Conservation (phyloP, 1,284 basidiomycete genomes). For the Boletus nobilissimus region DNA sequence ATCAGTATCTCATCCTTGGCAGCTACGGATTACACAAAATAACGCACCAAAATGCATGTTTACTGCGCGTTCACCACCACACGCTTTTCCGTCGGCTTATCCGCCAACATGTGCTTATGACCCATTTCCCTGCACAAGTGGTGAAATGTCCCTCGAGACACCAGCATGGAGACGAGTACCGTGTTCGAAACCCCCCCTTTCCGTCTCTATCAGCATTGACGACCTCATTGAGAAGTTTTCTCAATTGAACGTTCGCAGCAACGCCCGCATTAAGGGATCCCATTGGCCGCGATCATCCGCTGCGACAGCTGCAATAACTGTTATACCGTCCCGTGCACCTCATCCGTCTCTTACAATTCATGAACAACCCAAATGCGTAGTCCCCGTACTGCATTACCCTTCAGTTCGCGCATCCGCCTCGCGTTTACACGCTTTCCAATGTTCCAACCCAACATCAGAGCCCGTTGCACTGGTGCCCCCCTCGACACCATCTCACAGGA, state of each 20-base stretch:
- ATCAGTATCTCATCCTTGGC: too few species aligned
- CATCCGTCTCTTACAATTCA: conserved; percentile 29
- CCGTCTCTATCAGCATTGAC: not conserved
- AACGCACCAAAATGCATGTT: not conserved
- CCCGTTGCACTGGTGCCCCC: conserved; percentile 24
- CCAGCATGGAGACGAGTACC: conserved; percentile 25
- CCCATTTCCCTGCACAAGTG: conserved; percentile 36
- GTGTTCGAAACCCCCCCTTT: fast-evolving
- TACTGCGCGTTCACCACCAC: conserved; percentile 19
- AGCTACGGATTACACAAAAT: not conserved
- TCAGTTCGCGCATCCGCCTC: not conserved
- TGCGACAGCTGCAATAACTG: conserved; percentile 35
- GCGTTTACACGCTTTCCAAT: conserved; percentile 12
- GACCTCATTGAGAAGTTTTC: conserved; percentile 31
- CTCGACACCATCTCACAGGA: not conserved
- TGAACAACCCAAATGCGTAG: not conserved
- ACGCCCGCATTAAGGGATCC: not conserved
- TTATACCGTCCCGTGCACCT: conserved; percentile 32
- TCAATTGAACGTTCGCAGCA: conserved; percentile 31
- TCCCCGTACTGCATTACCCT: not conserved
- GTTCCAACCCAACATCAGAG: not conserved
- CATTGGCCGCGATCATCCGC: conserved; percentile 9
- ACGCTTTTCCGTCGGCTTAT: conserved; percentile 35
- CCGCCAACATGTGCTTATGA: conserved; percentile 33
- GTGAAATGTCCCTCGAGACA: not conserved